These are phyloP conservation scores for Solanum etuberosum DNA, from an alignment of 257 asterid genomes.

Conservation along the genomic window DNA sequence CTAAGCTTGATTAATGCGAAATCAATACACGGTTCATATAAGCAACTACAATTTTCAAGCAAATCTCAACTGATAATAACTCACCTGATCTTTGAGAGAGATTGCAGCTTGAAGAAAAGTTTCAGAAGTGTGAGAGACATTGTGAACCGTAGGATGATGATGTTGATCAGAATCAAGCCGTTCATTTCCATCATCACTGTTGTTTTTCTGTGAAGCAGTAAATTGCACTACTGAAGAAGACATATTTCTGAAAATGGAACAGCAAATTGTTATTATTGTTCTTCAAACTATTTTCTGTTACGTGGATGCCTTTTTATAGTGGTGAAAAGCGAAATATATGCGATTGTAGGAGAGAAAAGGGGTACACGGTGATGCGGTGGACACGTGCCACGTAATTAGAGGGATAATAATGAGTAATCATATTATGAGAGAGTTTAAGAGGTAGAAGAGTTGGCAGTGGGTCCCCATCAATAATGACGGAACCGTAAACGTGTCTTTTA, in stretches of 20 bases:
- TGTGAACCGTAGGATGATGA: slow-evolving; percentile 20
- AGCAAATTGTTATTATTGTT: background rate
- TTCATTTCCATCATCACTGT: slow-evolving; percentile 36
- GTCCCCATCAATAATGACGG: background rate
- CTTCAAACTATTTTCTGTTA: background rate
- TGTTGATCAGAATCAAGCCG: slow-evolving; percentile 23
- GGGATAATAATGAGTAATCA: background rate
- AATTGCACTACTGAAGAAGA: slow-evolving; percentile 34
- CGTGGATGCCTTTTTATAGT: background rate
- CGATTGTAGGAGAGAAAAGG: background rate
- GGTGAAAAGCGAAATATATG: background rate
- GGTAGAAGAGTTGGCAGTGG: background rate
- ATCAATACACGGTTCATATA: background rate
- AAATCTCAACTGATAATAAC: background rate
- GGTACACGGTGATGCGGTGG: background rate
- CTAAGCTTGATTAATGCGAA: too few relatives aligned
- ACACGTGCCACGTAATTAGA: slow-evolving; percentile 5
- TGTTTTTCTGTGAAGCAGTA: slow-evolving; percentile 37
- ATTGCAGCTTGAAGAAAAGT: slow-evolving; percentile 49
- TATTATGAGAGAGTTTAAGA: background rate
- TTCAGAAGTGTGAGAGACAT: slow-evolving; percentile 27
- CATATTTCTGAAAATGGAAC: slow-evolving; percentile 11
- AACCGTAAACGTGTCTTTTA: too few relatives aligned
- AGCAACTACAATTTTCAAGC: background rate
- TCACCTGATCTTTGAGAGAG: slow-evolving; percentile 51